Evolutionary conservation across 164 flowering plant species (phyloP), one percentile per base, ranked within the genome.

Genomic region (Vitis riparia): DNA sequence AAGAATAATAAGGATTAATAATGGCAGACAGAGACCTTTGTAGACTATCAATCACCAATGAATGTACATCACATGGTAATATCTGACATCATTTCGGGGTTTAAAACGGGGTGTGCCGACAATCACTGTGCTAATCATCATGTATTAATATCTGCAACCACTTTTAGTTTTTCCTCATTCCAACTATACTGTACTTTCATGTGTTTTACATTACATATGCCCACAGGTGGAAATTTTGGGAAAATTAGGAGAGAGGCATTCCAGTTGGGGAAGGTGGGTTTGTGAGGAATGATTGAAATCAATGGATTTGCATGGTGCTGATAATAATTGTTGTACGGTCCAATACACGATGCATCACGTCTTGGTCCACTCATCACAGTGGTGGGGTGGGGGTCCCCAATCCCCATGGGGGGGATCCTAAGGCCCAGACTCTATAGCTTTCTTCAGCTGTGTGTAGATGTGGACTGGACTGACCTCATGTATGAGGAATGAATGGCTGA

Each of bases 71-170:
- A 19, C 44, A 37, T 37, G 44, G 44, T 37, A 37, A 37, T 6
- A 37, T 3, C 7, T 37, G 44, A 37, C 44, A 37, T 37, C 44
- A 37, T 37, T 37, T 37, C 2, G 44, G 14, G 62, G 62, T 29
- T 30, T 8, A 11, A 52, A 62, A 16, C 15, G 37, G 77, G 77
- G 70, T 65, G 59, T 75, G 77, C 77, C 77, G 77, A 75, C 77
- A 70, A 53, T 69, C 67, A 66, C 73, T 75, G 70, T 75, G 32
- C 3, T 15, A 49, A 53, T 66, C 51, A 66, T 59, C 53, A 51
- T 6, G 16, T 56, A 9, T 16, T 55, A 55, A 62, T 64, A 49
- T 14, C 19, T 57, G 11, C 44, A 48, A 8, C 63, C 10, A 57
- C 59, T 57, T 57, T 37, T 37, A 3, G 7, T 37, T 30, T 48